Conservation (phyloP, 768 basidiomycete genomes). For the Terana coerulea region DNA sequence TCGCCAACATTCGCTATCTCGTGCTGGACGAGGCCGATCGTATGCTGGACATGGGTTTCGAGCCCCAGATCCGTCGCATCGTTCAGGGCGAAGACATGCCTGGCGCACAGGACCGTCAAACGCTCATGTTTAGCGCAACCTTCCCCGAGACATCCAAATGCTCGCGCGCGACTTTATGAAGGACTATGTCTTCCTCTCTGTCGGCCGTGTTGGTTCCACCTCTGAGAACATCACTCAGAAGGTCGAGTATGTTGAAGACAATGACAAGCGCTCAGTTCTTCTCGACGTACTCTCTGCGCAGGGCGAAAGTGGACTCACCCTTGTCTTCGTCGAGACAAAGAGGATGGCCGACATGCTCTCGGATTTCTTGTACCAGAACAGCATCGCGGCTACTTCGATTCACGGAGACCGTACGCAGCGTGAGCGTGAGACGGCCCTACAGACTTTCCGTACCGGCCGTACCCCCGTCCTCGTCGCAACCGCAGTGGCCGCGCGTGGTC, state of each 20-base stretch:
- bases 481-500: slow-evolving; percentile 96
- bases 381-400: slow-evolving; percentile 90
- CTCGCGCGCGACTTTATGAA: slow-evolving; percentile 95
- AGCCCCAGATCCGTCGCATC: slow-evolving; percentile 97
- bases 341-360: slow-evolving; percentile 98
- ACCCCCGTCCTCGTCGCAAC: slow-evolving; percentile 98
- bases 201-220: slow-evolving; percentile 96
- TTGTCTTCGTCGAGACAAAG: slow-evolving; percentile 99
- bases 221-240: slow-evolving; percentile 99
- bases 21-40: slow-evolving; percentile 99
- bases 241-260: slow-evolving; percentile 97
- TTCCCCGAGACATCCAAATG: slow-evolving; percentile 98
- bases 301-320: slow-evolving; percentile 68
- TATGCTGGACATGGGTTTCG: slow-evolving; percentile 99
- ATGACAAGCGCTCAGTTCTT: slow-evolving; percentile 94
- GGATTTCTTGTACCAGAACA: slow-evolving; percentile 84
- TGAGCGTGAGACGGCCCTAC: slow-evolving; percentile 93
- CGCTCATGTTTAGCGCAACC: slow-evolving; percentile 99
- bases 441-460: slow-evolving; percentile 91
- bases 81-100: slow-evolving; percentile 99
- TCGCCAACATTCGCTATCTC: slow-evolving; percentile 95
- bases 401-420: slow-evolving; percentile 98
- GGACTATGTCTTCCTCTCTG: slow-evolving; percentile 98
- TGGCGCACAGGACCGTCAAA: slow-evolving; percentile 85
- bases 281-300: slow-evolving; percentile 90